Conservation (phyloP, 2,329 filamentous ascomycete genomes). For the Diplodia scrobiculata region DNA sequence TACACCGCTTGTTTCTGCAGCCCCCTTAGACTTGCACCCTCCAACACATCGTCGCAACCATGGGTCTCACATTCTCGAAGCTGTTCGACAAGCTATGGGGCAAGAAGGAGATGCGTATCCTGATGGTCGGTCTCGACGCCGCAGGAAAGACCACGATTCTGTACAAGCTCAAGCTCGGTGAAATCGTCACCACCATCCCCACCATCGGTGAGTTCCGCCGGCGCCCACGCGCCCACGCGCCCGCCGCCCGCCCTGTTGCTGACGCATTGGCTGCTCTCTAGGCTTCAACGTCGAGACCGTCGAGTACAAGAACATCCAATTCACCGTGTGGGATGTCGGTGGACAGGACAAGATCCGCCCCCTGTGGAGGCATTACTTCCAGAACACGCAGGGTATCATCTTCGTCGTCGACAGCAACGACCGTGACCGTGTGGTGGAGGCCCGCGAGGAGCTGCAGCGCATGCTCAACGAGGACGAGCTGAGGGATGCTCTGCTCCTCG, state of each 20-base stretch:
- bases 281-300: conserved; percentile 99
- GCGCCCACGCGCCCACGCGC: background rate
- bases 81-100: conserved; percentile 99
- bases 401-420: conserved; percentile 98
- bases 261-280: conserved; percentile 10
- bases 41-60: conserved; percentile 57
- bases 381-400: conserved; percentile 95
- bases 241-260: background rate
- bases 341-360: conserved; percentile 99
- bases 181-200: conserved; percentile 97
- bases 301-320: conserved; percentile 99
- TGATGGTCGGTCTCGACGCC: conserved; percentile 97
- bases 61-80: conserved; percentile 93
- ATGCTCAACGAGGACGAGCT: conserved; percentile 98
- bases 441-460: conserved; percentile 87
- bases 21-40: conserved; percentile 24
- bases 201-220: conserved; percentile 67
- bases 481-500: conserved; percentile 88
- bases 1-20: conserved; percentile 27
- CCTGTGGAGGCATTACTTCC: conserved; percentile 98
- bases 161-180: conserved; percentile 97
- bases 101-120: conserved; percentile 97
- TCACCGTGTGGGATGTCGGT: conserved; percentile 99
- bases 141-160: conserved; percentile 99
- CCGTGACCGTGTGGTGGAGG: conserved; percentile 87